These are phyloP conservation scores for Somion occarium DNA, from an alignment of 1,284 basidiomycete genomes.

Conservation along the genomic window DNA sequence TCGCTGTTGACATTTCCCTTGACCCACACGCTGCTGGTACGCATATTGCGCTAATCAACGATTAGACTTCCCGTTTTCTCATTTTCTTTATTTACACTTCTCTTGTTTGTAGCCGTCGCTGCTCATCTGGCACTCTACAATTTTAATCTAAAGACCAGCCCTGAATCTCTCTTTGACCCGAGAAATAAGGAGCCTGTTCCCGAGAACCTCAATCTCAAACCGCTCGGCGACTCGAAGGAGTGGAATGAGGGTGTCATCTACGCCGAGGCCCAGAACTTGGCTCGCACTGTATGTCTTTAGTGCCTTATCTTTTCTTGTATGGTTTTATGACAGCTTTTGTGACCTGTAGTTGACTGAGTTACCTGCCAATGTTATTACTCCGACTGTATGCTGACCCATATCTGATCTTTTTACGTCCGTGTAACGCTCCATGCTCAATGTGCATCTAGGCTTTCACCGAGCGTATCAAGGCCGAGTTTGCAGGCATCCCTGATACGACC, in stretches of 20 bases:
- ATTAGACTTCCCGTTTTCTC: not conserved
- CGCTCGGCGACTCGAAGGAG: slow-evolving; percentile 42
- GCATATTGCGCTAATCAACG: slow-evolving; percentile 3
- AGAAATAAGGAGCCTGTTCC: slow-evolving; percentile 40
- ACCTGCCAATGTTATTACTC: slow-evolving; percentile 81
- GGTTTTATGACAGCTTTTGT: not conserved
- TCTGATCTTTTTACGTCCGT: not conserved
- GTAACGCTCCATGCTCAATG: not conserved
- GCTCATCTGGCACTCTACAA: slow-evolving; percentile 70
- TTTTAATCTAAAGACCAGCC: slow-evolving; percentile 72
- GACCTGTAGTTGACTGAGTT: slow-evolving; percentile 67
- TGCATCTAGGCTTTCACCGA: slow-evolving; percentile 61
- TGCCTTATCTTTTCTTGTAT: not conserved
- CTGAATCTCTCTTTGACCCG: slow-evolving; percentile 51
- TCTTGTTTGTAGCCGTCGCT: slow-evolving; percentile 55
- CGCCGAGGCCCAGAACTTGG: slow-evolving; percentile 80
- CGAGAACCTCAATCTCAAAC: slow-evolving; percentile 43
- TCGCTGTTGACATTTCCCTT: slow-evolving; percentile 53
- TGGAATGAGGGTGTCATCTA: slow-evolving; percentile 75
- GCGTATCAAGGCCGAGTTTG: slow-evolving; percentile 65
- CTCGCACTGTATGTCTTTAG: slow-evolving; percentile 57
- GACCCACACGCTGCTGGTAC: slow-evolving; percentile 75
- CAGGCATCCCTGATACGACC: slow-evolving; percentile 63
- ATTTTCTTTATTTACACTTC: too few species aligned
- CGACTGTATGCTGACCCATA: slow-evolving; percentile 44